Evolutionary conservation across 371 early-diverging fungal genomes (phyloP).

Genomic region (Mortierella sp.): DNA sequence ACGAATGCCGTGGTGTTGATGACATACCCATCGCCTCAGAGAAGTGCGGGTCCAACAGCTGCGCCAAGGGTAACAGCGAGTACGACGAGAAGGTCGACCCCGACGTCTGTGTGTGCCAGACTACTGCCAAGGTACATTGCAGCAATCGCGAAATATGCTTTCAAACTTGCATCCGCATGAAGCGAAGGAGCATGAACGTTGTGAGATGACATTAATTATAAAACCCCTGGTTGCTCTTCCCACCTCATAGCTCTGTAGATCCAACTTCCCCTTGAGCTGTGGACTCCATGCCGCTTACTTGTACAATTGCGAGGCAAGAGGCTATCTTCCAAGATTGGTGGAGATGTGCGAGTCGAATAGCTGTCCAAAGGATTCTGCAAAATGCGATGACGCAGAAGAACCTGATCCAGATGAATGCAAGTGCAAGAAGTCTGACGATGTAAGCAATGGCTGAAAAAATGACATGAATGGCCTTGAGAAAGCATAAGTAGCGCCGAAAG

Average conservation of each 20-base stretch:
- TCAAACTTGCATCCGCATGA: too few relatives aligned
- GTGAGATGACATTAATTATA: neutral
- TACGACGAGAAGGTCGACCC: neutral
- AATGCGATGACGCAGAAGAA: neutral
- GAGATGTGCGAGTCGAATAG: neutral
- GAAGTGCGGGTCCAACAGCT: conserved; percentile 11
- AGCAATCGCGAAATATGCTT: neutral
- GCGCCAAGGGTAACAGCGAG: neutral
- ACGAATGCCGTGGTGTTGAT: neutral
- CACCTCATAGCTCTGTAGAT: neutral
- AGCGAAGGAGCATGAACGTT: too few relatives aligned
- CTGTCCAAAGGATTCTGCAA: neutral
- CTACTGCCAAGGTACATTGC: neutral
- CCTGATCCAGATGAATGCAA: neutral
- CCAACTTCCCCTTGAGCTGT: conserved; percentile 2
- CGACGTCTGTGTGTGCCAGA: neutral
- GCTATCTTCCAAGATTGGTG: neutral
- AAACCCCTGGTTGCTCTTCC: neutral
- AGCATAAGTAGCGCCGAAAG: neutral
- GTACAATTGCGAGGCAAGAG: conserved; percentile 3
- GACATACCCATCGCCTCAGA: neutral
- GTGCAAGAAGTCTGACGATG: neutral
- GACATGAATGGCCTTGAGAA: too few relatives aligned
- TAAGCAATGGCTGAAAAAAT: neutral
- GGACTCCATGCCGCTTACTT: neutral